A percentile compares a stretch with the other conserved stretches of the same genome.
These are phyloP conservation scores for Sporothrix humicola DNA, from an alignment of 2,329 filamentous ascomycete genomes.

Conservation along the genomic window DNA sequence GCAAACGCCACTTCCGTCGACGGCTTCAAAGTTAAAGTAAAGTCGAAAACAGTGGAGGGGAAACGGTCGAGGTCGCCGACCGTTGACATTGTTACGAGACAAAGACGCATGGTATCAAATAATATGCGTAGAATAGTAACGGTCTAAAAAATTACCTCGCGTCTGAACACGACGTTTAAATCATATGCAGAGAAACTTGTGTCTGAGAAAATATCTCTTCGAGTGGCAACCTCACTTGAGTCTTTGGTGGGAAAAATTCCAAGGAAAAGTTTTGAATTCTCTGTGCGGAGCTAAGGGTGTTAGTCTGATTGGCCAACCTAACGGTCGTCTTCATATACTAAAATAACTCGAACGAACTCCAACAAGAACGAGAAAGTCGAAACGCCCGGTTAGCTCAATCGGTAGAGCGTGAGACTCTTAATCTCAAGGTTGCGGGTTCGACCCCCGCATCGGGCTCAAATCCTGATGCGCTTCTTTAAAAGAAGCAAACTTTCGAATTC, in stretches of 20 bases:
- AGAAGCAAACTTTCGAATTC: slow-evolving; percentile 32
- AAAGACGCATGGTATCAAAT: not conserved
- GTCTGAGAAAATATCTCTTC: not conserved
- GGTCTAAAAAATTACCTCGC: not conserved
- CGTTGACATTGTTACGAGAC: not conserved
- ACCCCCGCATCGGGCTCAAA: slow-evolving; percentile 57
- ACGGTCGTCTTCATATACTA: not conserved
- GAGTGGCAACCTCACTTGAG: not conserved
- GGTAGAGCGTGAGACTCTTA: slow-evolving; percentile 77
- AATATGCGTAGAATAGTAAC: not conserved
- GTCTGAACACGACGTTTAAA: too few species aligned
- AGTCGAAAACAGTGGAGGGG: not conserved
- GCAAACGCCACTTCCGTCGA: not conserved
- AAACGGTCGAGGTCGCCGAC: not conserved
- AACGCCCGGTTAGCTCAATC: slow-evolving; percentile 68
- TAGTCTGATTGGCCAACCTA: too few species aligned
- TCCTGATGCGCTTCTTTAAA: slow-evolving; percentile 45
- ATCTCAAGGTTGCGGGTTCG: slow-evolving; percentile 47
- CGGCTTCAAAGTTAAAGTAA: not conserved
- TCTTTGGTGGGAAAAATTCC: not conserved
- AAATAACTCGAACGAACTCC: slow-evolving; percentile 1
- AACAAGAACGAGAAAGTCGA: slow-evolving; percentile 29
- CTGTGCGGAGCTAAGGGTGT: not conserved
- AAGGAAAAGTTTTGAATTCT: not conserved
- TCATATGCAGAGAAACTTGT: not conserved